Conservation (phyloP, 805 yeast species). For the Metschnikowia cerradonensis region DNA sequence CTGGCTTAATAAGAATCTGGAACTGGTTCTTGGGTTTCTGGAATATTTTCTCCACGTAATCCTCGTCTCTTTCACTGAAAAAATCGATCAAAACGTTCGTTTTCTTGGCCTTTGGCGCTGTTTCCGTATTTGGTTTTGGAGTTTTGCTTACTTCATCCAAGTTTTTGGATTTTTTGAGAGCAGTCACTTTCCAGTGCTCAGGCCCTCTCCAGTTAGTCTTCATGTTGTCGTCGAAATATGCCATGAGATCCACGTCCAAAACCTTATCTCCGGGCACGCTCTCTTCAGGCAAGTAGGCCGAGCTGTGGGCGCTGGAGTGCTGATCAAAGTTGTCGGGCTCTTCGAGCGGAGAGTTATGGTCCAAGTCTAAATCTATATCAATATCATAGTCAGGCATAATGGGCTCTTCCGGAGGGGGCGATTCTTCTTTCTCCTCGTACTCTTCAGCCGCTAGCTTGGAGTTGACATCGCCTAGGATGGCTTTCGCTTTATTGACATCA, state of each 20-base stretch:
- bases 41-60: constrained; percentile 27
- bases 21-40: constrained; percentile 26
- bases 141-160: constrained; percentile 10
- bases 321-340: constrained; percentile 8
- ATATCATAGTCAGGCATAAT: constrained; percentile 11
- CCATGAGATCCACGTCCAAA: constrained; percentile 63
- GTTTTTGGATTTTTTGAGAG: constrained; percentile 38
- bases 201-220: constrained; percentile 82
- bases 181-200: constrained; percentile 79
- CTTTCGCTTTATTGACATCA: constrained; percentile 52
- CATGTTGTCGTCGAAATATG: constrained; percentile 74
- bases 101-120: constrained; percentile 20
- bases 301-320: neutral
- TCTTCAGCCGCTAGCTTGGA: constrained; percentile 22
- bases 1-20: constrained; percentile 27
- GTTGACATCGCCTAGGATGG: constrained; percentile 39
- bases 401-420: constrained; percentile 1
- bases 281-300: neutral
- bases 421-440: constrained; percentile 6
- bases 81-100: constrained; percentile 28
- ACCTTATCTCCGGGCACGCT: constrained; percentile 18
- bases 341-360: constrained; percentile 3
- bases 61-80: constrained; percentile 30
- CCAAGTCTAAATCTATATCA: constrained; percentile 24
- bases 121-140: constrained; percentile 2